Evolutionary conservation across 306 rosid species (phyloP), one percentile per base, ranked within the genome.

Genomic region (Cucurbita argyrosperma): DNA sequence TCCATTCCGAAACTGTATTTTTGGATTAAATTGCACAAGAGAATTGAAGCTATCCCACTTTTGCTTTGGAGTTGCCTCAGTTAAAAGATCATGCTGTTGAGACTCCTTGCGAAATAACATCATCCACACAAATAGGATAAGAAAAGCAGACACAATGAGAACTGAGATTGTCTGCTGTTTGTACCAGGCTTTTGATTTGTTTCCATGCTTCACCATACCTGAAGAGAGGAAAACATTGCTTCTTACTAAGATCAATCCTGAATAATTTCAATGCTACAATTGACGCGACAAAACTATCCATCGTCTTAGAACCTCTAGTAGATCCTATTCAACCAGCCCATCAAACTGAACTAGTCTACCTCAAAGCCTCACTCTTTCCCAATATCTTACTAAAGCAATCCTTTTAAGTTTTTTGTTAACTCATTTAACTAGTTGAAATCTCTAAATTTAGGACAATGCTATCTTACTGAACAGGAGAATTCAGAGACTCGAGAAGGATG

Each of bases 151-250:
- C 55, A 64, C 75, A 7, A 82, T 46, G 65, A 82, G 76, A 74
- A 83, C 42, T 19, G 85, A 77, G 58, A 82, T 76, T 39, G 23
- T 46, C 59, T 46, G 42, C 43, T 78, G 40, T 77, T 81, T 69
- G 81, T 62, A 50, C 76, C 86, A 76, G 65, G 84, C 76, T 80
- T 68, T 88, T 18, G 80, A 79, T 85, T 78, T 88, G 87, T 74
- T 60, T 74, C 91, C 93, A 50, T 77, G 87, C 79, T 82, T 87
- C 87, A 80, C 80, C 98, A 88, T 90, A 52, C 76, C 90, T 85
- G 88, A 85, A 81, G 74, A 12, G 50, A 76, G 72, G 37, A 46
- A 49, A 61, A 42, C 9, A 10, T 7, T 11, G 7, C 55, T 43
- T 43, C 8, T 23, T 23, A 68, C 26, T 68, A 68, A 47, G 73